Evolutionary conservation across 1,139 yeast species (phyloP).

Genomic region (Magnusiomyces starmeri): DNA sequence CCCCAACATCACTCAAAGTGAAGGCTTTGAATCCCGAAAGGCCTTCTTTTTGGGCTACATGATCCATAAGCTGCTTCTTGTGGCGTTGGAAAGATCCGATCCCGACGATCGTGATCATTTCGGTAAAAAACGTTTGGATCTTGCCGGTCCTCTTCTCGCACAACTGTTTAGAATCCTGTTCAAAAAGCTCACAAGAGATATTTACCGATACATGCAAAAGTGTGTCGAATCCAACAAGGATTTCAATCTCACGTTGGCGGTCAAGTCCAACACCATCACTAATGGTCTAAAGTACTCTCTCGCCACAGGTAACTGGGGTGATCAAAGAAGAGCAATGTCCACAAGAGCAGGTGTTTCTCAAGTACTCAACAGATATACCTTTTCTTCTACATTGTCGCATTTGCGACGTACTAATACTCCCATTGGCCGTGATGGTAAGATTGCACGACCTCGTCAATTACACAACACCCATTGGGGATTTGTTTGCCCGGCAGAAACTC

Average conservation of each 20-base stretch:
- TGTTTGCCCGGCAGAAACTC: conserved; percentile 99
- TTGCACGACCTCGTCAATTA: conserved; percentile 96
- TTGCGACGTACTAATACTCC: conserved; percentile 98
- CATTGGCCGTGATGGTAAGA: conserved; percentile 96
- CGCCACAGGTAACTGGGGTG: conserved; percentile 99
- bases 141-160: conserved; percentile 96
- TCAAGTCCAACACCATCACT: conserved; percentile 92
- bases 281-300: conserved; percentile 95
- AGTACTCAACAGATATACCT: conserved; percentile 94
- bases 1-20: conserved; percentile 96
- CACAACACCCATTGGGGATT: conserved; percentile 99
- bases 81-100: conserved; percentile 95
- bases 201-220: conserved; percentile 96
- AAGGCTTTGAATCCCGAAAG: conserved; percentile 93
- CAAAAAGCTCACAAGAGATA: conserved; percentile 89
- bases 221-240: conserved; percentile 97
- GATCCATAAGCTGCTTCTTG: conserved; percentile 87
- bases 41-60: conserved; percentile 96
- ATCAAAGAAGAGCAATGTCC: conserved; percentile 98
- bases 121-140: conserved; percentile 95
- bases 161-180: conserved; percentile 89
- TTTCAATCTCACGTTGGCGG: conserved; percentile 92
- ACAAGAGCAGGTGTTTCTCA: conserved; percentile 99
- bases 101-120: conserved; percentile 99
- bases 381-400: conserved; percentile 94